These are phyloP conservation scores for Rhynchosporium secalis DNA, from an alignment of 2,329 filamentous ascomycete genomes.

Conservation along the genomic window DNA sequence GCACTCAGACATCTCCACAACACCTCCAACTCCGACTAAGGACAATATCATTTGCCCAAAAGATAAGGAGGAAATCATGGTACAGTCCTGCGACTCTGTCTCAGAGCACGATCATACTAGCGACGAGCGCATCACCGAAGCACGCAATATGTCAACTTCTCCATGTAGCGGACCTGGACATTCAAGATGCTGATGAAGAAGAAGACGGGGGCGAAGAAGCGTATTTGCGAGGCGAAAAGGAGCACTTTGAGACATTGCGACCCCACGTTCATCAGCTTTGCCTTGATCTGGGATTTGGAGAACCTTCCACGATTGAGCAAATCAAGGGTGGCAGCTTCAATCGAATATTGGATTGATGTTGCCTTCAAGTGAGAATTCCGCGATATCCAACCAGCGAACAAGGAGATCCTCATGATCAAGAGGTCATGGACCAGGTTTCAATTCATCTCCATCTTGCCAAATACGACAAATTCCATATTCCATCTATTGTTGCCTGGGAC, in stretches of 20 bases:
- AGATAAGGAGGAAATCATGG: not conserved
- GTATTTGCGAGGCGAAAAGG: conserved; percentile 10
- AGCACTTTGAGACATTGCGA: conserved; percentile 23
- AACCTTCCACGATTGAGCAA: conserved; percentile 20
- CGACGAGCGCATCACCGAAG: not conserved
- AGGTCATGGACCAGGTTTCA: conserved; percentile 27
- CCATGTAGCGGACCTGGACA: not conserved
- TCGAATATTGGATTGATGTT: conserved; percentile 26
- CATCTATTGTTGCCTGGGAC: conserved; percentile 23
- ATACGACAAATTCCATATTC: conserved; percentile 10
- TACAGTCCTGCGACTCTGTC: not conserved
- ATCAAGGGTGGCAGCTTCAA: conserved; percentile 29
- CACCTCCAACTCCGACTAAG: not conserved
- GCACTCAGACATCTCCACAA: not conserved
- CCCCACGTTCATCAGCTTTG: conserved; percentile 27
- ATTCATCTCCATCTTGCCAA: conserved; percentile 17
- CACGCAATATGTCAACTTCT: not conserved
- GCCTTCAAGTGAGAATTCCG: conserved; percentile 16
- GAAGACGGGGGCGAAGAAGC: not conserved
- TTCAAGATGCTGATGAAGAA: not conserved
- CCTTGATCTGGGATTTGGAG: conserved; percentile 24
- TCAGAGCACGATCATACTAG: not conserved
- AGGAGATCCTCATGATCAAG: not conserved
- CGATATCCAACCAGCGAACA: not conserved
- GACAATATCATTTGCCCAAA: not conserved